Conservation (phyloP, 2,329 filamentous ascomycete species). For the Balansia obtecta region DNA sequence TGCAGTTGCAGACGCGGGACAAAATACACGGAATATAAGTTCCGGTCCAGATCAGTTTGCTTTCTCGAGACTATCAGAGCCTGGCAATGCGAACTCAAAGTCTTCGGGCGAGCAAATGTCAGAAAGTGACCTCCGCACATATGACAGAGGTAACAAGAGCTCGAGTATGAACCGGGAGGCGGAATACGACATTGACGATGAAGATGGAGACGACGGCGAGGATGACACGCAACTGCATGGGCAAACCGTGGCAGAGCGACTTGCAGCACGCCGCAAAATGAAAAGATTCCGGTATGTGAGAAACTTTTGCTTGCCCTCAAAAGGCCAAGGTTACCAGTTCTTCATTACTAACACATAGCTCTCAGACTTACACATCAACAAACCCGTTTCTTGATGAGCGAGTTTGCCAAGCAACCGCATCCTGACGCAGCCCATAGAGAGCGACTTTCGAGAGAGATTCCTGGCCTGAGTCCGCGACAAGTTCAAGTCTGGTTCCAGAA, state of each 20-base stretch:
- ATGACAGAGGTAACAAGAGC: conserved; percentile 25
- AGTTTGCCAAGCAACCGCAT: conserved; percentile 89
- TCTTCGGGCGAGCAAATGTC: conserved; percentile 11
- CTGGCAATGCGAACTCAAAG: not conserved
- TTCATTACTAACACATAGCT: conserved; percentile 19
- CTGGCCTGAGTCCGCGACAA: conserved; percentile 79
- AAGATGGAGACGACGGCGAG: conserved; percentile 39
- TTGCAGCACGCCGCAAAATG: conserved; percentile 51
- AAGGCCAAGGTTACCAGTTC: not conserved
- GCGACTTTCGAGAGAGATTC: conserved; percentile 77
- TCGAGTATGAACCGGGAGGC: conserved; percentile 32
- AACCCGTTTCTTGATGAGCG: conserved; percentile 94
- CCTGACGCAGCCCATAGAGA: conserved; percentile 86
- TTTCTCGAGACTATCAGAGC: not conserved
- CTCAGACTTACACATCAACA: conserved; percentile 82
- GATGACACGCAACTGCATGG: conserved; percentile 22
- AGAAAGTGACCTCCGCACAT: conserved; percentile 20
- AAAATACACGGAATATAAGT: not conserved
- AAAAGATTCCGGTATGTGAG: conserved; percentile 63
- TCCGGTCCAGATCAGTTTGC: not conserved
- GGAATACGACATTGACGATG: conserved; percentile 42
- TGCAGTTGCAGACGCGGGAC: not conserved
- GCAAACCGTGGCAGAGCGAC: conserved; percentile 44
- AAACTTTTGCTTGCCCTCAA: not conserved
- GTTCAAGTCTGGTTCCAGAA: conserved; percentile 99